These are phyloP conservation scores for Tolypocladium nubicola DNA, from an alignment of 2,329 filamentous ascomycete genomes.

Conservation along the genomic window DNA sequence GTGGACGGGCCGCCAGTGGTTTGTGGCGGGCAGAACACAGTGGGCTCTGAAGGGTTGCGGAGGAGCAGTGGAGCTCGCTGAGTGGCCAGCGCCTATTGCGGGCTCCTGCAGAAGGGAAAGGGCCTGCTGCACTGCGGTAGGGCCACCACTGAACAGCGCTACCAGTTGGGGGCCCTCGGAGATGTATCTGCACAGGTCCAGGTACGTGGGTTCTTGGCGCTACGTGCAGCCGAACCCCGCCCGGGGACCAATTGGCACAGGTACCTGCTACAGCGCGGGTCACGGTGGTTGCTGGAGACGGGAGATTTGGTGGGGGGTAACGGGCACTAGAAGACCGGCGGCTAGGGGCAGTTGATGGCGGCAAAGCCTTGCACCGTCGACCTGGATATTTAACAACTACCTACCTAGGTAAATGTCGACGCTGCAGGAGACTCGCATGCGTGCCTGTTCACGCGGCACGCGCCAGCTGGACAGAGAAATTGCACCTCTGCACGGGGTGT, in stretches of 20 bases:
- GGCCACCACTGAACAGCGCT: background rate
- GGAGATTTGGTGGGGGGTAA: background rate
- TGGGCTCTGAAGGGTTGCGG: constrained; percentile 1
- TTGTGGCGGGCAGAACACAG: background rate
- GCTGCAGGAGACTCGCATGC: background rate
- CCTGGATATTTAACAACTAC: too few species aligned
- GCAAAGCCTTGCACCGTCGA: background rate
- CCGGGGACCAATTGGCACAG: background rate
- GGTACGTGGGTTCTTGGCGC: background rate
- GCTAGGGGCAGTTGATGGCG: background rate
- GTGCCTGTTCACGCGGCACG: background rate
- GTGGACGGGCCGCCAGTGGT: constrained; percentile 2
- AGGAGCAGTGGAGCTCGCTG: constrained; percentile 5
- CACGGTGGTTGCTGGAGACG: background rate
- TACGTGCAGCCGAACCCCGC: background rate
- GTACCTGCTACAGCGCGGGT: background rate
- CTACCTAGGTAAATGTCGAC: too few species aligned
- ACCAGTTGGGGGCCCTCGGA: background rate
- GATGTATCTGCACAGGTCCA: background rate
- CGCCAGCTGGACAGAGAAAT: background rate
- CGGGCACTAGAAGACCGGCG: background rate
- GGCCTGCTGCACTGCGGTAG: background rate
- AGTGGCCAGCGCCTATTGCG: constrained; percentile 2
- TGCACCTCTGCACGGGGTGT: background rate
- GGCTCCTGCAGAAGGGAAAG: background rate